Conservation (phyloP, 176 grass and related monocot genomes). For the Oryza nivara region DNA sequence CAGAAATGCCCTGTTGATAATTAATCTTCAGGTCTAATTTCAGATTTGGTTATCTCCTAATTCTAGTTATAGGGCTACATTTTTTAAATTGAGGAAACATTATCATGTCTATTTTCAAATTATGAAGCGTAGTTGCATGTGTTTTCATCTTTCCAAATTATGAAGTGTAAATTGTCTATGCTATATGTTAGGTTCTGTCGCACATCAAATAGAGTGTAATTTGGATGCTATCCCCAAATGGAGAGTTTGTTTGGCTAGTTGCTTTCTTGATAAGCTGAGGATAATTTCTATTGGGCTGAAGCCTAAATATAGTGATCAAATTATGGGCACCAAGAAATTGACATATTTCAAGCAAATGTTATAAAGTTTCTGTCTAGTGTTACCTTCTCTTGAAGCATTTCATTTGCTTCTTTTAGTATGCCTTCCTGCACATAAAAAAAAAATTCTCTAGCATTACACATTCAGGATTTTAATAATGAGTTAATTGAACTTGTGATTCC, state of each 20-base stretch:
- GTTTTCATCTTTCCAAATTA: not conserved
- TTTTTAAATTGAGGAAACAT: no score
- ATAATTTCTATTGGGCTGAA: not conserved
- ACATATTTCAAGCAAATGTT: not conserved
- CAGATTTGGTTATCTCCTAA: not conserved
- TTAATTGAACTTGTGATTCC: not conserved
- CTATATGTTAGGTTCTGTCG: not conserved
- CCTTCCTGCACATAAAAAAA: conserved; percentile 31
- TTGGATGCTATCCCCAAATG: not conserved
- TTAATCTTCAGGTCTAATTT: not conserved
- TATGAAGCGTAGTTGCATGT: not conserved
- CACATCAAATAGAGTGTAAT: not conserved
- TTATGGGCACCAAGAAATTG: not conserved
- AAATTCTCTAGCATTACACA: not conserved
- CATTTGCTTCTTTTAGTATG: conserved; percentile 45
- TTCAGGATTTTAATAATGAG: not conserved
- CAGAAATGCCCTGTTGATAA: not conserved
- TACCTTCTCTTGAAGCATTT: conserved; percentile 51
- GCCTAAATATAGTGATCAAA: conserved; percentile 4
- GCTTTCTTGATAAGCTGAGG: conserved; percentile 13
- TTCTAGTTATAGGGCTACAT: no score
- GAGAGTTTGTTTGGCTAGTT: conserved; percentile 4
- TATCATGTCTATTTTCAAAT: no score
- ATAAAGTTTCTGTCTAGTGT: not conserved
- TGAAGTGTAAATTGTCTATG: not conserved